Conservation (phyloP, 2,329 filamentous ascomycete genomes). For the Trichoderma sp. region DNA sequence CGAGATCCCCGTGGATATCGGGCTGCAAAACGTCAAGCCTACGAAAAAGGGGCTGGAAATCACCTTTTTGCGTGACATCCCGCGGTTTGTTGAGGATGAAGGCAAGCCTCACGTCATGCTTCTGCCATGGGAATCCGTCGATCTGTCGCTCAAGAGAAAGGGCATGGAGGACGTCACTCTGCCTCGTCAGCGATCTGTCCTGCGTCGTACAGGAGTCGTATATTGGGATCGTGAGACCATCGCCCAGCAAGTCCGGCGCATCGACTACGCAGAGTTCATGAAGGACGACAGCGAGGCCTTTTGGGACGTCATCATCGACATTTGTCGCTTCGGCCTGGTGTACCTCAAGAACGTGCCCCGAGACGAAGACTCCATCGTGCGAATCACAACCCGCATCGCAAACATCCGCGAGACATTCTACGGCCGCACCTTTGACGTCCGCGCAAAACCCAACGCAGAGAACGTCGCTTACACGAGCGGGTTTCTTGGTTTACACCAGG, state of each 20-base stretch:
- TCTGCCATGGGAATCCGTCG: slow-evolving; percentile 38
- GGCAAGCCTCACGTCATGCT: slow-evolving; percentile 32
- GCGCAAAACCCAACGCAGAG: slow-evolving; percentile 75
- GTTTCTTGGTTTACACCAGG: slow-evolving; percentile 86
- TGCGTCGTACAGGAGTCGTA: slow-evolving; percentile 33
- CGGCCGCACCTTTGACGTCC: slow-evolving; percentile 85
- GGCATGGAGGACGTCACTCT: slow-evolving; percentile 25
- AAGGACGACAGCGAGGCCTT: slow-evolving; percentile 52
- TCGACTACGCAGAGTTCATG: slow-evolving; percentile 74
- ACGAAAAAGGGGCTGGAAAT: slow-evolving; percentile 49
- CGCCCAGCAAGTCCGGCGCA: slow-evolving; percentile 47
- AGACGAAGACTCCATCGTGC: slow-evolving; percentile 60
- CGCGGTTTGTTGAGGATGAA: slow-evolving; percentile 29
- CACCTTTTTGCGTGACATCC: slow-evolving; percentile 54
- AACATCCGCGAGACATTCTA: slow-evolving; percentile 85
- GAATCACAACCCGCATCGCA: slow-evolving; percentile 71
- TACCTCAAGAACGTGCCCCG: slow-evolving; percentile 74
- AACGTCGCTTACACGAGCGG: slow-evolving; percentile 89
- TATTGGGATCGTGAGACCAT: slow-evolving; percentile 44
- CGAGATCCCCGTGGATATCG: slow-evolving; percentile 38
- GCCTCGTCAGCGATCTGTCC: slow-evolving; percentile 28
- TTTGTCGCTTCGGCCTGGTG: slow-evolving; percentile 68
- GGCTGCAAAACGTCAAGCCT: slow-evolving; percentile 31
- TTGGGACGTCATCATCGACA: slow-evolving; percentile 56
- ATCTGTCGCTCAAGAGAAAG: slow-evolving; percentile 30